Percentiles rank a stretch among this genome's conserved stretches.
These are phyloP conservation scores for Cucurbita argyrosperma DNA, from an alignment of 306 rosid species.

Conservation along the genomic window DNA sequence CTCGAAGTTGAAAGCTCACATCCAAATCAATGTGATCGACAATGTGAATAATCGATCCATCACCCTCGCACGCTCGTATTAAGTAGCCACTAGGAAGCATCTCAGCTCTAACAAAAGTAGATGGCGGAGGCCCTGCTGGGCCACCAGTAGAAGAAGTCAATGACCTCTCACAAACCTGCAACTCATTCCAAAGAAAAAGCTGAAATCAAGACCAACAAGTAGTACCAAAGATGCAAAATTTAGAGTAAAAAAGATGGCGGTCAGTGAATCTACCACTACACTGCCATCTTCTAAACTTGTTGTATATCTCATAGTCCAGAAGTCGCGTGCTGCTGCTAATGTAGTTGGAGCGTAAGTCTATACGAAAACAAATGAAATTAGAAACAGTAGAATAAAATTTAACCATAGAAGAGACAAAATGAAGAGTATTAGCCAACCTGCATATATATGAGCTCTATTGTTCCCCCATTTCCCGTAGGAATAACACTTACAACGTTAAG, in stretches of 20 bases:
- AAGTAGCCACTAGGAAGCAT: constrained; percentile 93
- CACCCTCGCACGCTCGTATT: constrained; percentile 90
- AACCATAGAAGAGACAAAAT: background rate
- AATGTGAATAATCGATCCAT: constrained; percentile 86
- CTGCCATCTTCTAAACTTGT: constrained; percentile 90
- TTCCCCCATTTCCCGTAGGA: constrained; percentile 79
- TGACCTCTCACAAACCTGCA: constrained; percentile 87
- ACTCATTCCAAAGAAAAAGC: background rate
- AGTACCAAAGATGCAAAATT: background rate
- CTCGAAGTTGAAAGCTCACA: constrained; percentile 25
- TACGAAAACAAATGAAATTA: background rate
- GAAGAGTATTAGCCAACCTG: constrained; percentile 32
- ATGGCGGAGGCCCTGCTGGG: constrained; percentile 60
- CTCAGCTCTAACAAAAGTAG: constrained; percentile 76
- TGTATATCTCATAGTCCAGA: constrained; percentile 83
- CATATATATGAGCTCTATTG: constrained; percentile 85
- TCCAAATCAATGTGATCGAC: constrained; percentile 88
- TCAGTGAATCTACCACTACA: constrained; percentile 57
- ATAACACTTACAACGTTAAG: constrained; percentile 60
- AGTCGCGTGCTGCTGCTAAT: constrained; percentile 93
- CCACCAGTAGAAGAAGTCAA: constrained; percentile 78
- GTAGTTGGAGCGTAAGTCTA: constrained; percentile 96
- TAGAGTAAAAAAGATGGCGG: background rate
- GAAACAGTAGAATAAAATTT: background rate
- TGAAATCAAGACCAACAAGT: background rate